phyloP scores from a whole-genome alignment of 1,284 basidiomycete genomes.

The Flammula alnicola region DNA sequence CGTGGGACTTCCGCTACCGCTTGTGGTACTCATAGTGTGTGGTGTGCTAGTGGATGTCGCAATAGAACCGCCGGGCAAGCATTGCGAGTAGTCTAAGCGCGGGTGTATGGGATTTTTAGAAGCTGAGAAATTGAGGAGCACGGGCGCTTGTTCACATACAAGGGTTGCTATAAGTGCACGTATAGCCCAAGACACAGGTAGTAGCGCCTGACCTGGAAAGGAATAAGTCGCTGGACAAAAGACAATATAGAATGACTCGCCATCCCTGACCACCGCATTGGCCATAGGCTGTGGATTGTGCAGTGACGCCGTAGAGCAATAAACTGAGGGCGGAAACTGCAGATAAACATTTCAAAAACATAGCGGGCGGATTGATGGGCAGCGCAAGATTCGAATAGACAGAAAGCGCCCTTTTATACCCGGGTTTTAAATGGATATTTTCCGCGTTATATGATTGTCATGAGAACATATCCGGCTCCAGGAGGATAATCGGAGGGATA shows the following conservation, averaged over 20 bases:
- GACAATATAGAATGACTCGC: slow-evolving; percentile 31
- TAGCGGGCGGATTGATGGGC: background rate
- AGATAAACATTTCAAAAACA: slow-evolving; percentile 8
- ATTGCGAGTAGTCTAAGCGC: slow-evolving; percentile 54
- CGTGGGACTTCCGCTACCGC: slow-evolving; percentile 22
- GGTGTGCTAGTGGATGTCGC: slow-evolving; percentile 24
- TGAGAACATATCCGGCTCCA: slow-evolving; percentile 1
- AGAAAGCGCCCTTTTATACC: slow-evolving; percentile 4
- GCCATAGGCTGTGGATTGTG: slow-evolving; percentile 48
- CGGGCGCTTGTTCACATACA: slow-evolving; percentile 36
- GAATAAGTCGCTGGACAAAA: background rate
- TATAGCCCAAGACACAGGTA: slow-evolving; percentile 50
- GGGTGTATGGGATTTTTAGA: background rate
- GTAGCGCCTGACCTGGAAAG: slow-evolving; percentile 47
- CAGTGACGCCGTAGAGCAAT: slow-evolving; percentile 26
- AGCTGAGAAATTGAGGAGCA: background rate
- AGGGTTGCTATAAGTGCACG: slow-evolving; percentile 46
- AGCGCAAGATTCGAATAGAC: background rate
- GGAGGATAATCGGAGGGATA: slow-evolving; percentile 21
- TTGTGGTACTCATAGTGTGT: slow-evolving; percentile 23
- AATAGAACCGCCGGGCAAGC: slow-evolving; percentile 39
- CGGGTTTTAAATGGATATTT: slow-evolving; percentile 20
- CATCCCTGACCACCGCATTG: slow-evolving; percentile 56
- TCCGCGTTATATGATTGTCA: slow-evolving; percentile 16
- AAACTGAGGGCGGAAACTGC: slow-evolving; percentile 18